Evolutionary conservation across 192 early-diverging fungal genomes (phyloP).

Genomic region (Paraglomus brasilianum): DNA sequence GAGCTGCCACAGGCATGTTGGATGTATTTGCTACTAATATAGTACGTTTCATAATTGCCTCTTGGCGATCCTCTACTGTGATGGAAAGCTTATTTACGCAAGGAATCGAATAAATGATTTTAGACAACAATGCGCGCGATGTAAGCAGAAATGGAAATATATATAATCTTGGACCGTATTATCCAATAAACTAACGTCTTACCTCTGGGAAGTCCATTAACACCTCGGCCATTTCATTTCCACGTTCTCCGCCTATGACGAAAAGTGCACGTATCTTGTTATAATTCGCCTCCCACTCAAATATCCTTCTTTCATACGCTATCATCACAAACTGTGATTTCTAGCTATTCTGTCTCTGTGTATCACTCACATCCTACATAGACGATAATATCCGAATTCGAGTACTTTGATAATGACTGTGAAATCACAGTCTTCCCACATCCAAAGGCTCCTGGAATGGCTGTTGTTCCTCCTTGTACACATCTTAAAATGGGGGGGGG

Average conservation of each 20-base stretch:
- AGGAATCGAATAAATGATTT: not conserved
- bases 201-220: constrained; percentile 98
- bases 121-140: constrained; percentile 9
- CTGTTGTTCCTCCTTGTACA: constrained; percentile 98
- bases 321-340: not conserved
- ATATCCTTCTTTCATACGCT: not conserved
- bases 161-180: not conserved
- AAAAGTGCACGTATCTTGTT: not conserved
- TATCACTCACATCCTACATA: constrained; percentile 86
- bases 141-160: constrained; percentile 10
- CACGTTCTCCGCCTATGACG: constrained; percentile 78
- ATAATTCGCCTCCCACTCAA: too few relatives aligned
- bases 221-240: constrained; percentile 99
- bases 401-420: constrained; percentile 98
- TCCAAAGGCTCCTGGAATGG: constrained; percentile 99
- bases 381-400: constrained; percentile 99
- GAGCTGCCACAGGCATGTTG: constrained; percentile 99
- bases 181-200: constrained; percentile 3
- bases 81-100: constrained; percentile 68
- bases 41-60: constrained; percentile 99
- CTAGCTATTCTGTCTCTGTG: not conserved
- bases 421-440: constrained; percentile 99
- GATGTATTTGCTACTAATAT: constrained; percentile 99
- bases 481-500: constrained; percentile 52
- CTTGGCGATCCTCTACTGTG: constrained; percentile 90